Base-by-base conservation (phyloP, 2,329 filamentous ascomycete genomes). In the Hymenoscyphus infarciens region DNA sequence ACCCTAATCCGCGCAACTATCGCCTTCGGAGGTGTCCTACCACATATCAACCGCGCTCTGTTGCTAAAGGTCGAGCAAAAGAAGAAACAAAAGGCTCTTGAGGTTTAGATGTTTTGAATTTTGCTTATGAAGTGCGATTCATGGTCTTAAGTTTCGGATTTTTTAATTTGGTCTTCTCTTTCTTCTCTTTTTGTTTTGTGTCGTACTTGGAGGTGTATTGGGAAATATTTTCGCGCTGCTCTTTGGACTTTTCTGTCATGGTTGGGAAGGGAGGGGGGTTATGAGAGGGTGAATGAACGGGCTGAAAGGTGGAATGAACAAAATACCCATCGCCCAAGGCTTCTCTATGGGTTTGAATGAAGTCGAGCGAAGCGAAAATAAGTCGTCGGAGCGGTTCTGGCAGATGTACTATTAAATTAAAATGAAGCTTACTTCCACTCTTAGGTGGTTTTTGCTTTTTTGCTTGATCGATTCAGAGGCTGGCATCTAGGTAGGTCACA, bases 1-100 rank as follows among this genome's bases (percentile, higher is more conserved):
- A 98, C 93, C 27, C 84, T 99, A 63, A 98, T 99, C 77, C 91
- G 93, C 73, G 95, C 95, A 63, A 99, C 95, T 67, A 99, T 99
- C 74, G 95, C 95, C 65, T 98, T 96, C 72, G 95, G 95, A 82
- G 95, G 95, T 89, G 95, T 99, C 31, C 82, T 99, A 74, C 95
- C 95, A 68, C 94, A 97, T 80, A 99, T 99, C 87, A 98, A 99
- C 84, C 91, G 95, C 73, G 95, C 95, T 15, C 83, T 99, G 71
- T 83, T 99, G 72, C 85, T 96, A 77, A 97, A 97, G 87, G 92
- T 96, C 61, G 92, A 97, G 80, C 91, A 96, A 81, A 96, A 96
- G 90, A 97, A 97, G 90, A 92, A 92, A 82, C 87, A 83, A 75
- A 86, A 86, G 80, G 75, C 74, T 33, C 66, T 74, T 56, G 76